Base-by-base conservation (phyloP, 768 basidiomycete species). In the Leccinum rimulosum region DNA sequence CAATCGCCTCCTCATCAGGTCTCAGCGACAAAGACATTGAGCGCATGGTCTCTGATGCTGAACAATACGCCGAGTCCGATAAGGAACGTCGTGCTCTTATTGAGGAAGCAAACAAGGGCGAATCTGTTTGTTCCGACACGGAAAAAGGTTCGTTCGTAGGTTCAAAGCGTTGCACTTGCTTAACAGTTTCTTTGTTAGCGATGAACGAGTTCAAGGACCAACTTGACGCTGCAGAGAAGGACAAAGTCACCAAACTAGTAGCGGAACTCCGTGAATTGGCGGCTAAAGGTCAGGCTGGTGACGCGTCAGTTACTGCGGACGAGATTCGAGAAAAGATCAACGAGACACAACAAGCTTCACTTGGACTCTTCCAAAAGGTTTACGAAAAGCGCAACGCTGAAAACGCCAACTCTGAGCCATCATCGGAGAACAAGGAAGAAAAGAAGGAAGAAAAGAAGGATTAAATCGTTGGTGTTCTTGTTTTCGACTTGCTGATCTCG, bases 201-300 rank as follows among this genome's bases (percentile, higher is more conserved):
- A 91, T 98, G 89, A 84, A 81, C 69, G 97, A 99, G 78, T 98
- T 98, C 85, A 95, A 96, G 81, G 93, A 96, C 50, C 94, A 98
- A 71, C 86, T 99, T 57, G 95, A 98, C 64, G 84, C 84, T 7
- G 74, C 86, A 2, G 97, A 99, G 84, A 89, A 89, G 77, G 94
- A 95, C 70, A 98, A 95, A 80, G 95, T 99, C 65, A 77, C 87
- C 55, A 89, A 88, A 75, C 89, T 96, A 50, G 76, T 99, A 33
- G 74, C 75, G 56, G 95, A 98, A 77, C 88, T 98, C 52, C 86
- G 95, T 50, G 94, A 95, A 74, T 70, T 98, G 64, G 87, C 93
- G 14, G 80, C 81, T 65, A 95, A 97, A 83, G 97, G 92, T 47
- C 93, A 95, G 74, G 83, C 85, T 63, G 88, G 89, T 55, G 95